Evolutionary conservation across 2,329 filamentous ascomycete species (phyloP), one percentile per base, ranked within the genome.

Genomic region (Cyclaneusma minus): DNA sequence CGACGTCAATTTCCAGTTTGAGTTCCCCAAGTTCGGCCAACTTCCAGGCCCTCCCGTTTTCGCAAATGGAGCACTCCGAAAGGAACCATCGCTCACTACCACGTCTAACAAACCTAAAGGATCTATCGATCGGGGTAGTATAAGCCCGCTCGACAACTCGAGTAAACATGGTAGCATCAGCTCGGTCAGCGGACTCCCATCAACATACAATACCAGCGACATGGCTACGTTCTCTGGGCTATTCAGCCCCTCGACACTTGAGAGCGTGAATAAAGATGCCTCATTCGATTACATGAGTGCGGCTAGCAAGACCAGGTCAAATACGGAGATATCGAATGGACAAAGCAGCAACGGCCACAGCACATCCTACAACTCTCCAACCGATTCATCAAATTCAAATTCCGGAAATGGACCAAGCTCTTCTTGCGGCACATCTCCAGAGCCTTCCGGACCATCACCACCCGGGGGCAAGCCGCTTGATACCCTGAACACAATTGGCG

Each of bases 21-120:
- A 95, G 39, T 95, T 95, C 37, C 87, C 89, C 37, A 85, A 80
- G 47, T 95, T 98, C 43, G 89, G 89, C 24, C 66, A 73, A 32
- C 64, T 91, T 14, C 11, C 22, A 0, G 60, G 64, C 4, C 55
- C 60, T 40, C 48, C 2, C 24, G 35, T 16, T 32, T 36, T 26
- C 44, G 35, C 32, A n/a, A n/a, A n/a, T n/a, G n/a, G n/a, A n/a
- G n/a, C n/a, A 13, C 24, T 17, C 23, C 16, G 9, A 34, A 22
- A 47, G 36, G 22, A 37, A 38, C 7, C 27, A 34, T 19, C 41
- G 43, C 6, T 35, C n/a, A n/a, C n/a, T 20, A 11, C 11, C 18
- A 7, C 18, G 30, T 8, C 38, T 39, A 32, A 19, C 35, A 13
- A 48, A 42, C 27, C 38, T 38, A 27, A 38, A 36, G 10, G 40